phyloP scores from a whole-genome alignment of 345 rosid species.

The Bretschneidera sinensis region DNA sequence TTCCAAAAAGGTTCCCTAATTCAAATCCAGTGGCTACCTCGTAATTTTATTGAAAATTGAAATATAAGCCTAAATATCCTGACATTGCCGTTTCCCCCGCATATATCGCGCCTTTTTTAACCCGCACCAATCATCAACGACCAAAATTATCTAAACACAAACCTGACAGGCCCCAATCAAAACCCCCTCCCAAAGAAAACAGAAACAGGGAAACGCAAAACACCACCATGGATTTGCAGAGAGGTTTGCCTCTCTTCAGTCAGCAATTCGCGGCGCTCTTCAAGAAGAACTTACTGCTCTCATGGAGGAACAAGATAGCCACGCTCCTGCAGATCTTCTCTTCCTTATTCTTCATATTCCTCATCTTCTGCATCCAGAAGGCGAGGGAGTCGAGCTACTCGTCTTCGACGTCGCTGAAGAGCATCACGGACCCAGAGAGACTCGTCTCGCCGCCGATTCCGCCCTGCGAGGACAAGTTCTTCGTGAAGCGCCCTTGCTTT shows the following conservation, averaged over 20 bases:
- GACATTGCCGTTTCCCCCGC: not conserved
- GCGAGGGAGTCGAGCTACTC: constrained; percentile 25
- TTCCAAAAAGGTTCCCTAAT: not conserved
- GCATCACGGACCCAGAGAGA: constrained; percentile 34
- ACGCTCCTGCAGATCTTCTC: constrained; percentile 57
- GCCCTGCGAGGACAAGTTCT: constrained; percentile 79
- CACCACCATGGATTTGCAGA: constrained; percentile 35
- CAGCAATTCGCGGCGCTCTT: constrained; percentile 68
- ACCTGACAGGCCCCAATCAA: too few relatives aligned
- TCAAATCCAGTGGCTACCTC: not conserved
- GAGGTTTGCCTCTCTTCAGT: constrained; percentile 43
- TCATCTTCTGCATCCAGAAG: constrained; percentile 47
- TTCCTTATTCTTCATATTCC: constrained; percentile 60
- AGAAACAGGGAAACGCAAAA: too few relatives aligned
- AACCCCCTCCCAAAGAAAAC: not conserved
- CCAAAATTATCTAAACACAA: too few relatives aligned
- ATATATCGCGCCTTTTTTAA: constrained; percentile 5
- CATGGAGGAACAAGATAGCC: constrained; percentile 82
- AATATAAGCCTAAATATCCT: not conserved
- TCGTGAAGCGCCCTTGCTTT: constrained; percentile 48
- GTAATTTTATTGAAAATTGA: not conserved
- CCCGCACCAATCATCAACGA: not conserved
- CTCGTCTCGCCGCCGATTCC: constrained; percentile 57
- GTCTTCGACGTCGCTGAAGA: constrained; percentile 25
- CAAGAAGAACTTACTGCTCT: constrained; percentile 68